Conservation (phyloP, 1,139 yeast genomes). For the Suhomyces kunorum region DNA sequence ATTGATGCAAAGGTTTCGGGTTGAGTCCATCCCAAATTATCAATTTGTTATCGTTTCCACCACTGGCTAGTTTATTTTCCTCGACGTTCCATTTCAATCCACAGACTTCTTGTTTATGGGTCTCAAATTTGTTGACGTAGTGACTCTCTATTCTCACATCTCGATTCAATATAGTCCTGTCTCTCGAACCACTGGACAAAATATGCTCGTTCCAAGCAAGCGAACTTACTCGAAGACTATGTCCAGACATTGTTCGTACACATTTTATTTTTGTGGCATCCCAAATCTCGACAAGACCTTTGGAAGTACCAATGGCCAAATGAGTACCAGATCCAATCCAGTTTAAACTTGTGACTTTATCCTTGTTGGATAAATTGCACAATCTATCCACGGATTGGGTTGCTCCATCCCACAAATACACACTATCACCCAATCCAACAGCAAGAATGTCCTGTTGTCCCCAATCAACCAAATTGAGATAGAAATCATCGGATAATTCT, state of each 20-base stretch:
- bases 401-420: slow-evolving; percentile 88
- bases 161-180: slow-evolving; percentile 78
- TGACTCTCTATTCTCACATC: slow-evolving; percentile 91
- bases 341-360: slow-evolving; percentile 75
- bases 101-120: slow-evolving; percentile 93
- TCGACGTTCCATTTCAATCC: slow-evolving; percentile 93
- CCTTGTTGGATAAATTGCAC: slow-evolving; percentile 65
- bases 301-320: slow-evolving; percentile 85
- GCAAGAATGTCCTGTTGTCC: slow-evolving; percentile 86
- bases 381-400: slow-evolving; percentile 82
- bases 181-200: slow-evolving; percentile 84
- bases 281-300: slow-evolving; percentile 92
- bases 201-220: slow-evolving; percentile 95
- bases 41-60: slow-evolving; percentile 88
- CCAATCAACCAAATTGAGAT: slow-evolving; percentile 92
- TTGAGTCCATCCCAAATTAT: slow-evolving; percentile 85
- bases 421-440: slow-evolving; percentile 86
- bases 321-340: slow-evolving; percentile 98
- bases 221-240: slow-evolving; percentile 78
- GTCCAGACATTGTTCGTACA: slow-evolving; percentile 91
- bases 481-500: slow-evolving; percentile 90
- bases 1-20: slow-evolving; percentile 67
- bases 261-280: slow-evolving; percentile 86
- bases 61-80: slow-evolving; percentile 84
- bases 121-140: slow-evolving; percentile 66